Percentiles rank a stretch among this genome's conserved stretches.
Evolutionary conservation across 108 stramenopile genomes (phyloP).

Genomic region (Asterionellopsis glacialis): DNA sequence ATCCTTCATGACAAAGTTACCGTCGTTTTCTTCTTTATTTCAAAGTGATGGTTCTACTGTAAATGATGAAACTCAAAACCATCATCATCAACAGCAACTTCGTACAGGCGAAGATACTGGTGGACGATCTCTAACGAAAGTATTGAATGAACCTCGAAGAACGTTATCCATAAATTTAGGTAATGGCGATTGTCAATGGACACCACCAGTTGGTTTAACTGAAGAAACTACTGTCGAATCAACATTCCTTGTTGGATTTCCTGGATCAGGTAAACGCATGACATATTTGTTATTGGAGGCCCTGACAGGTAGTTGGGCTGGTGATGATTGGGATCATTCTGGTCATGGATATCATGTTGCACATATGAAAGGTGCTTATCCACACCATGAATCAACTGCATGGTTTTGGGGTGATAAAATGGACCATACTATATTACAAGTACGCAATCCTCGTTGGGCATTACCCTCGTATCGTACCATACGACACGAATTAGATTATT

Average conservation of each 20-base stretch:
- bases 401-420: constrained; percentile 7
- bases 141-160: too few species aligned
- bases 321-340: constrained; percentile 8
- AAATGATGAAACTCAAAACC: too few species aligned
- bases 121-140: too few species aligned
- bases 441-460: constrained; percentile 6
- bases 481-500: constrained; percentile 2
- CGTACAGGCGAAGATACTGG: too few species aligned
- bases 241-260: constrained; percentile 11
- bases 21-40: too few species aligned
- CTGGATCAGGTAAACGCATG: constrained; percentile 5
- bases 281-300: neutral
- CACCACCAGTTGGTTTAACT: too few species aligned
- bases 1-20: too few species aligned
- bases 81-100: too few species aligned
- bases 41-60: too few species aligned
- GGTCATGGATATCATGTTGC: neutral
- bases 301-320: neutral
- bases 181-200: too few species aligned
- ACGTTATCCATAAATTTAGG: too few species aligned
- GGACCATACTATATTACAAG: constrained; percentile 6
- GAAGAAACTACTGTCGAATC: too few species aligned
- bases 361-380: neutral
- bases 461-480: constrained; percentile 6
- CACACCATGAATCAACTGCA: constrained; percentile 4